These are phyloP conservation scores for Filobasidium floriforme DNA, from an alignment of 768 basidiomycete species.

Conservation along the genomic window DNA sequence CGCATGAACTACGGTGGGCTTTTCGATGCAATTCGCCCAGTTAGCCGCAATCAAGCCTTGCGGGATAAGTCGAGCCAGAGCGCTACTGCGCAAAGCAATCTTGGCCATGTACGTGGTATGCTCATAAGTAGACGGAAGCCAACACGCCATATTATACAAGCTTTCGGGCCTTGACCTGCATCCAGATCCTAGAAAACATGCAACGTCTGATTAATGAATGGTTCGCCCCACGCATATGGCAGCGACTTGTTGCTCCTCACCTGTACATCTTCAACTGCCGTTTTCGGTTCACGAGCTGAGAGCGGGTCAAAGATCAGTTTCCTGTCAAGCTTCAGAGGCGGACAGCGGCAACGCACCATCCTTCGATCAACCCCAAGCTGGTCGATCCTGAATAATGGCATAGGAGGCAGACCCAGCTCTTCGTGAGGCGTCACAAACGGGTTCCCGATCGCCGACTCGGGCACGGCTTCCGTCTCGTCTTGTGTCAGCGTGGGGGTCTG, in stretches of 20 bases:
- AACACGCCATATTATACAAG: slow-evolving; percentile 10
- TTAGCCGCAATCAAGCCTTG: too few relatives aligned
- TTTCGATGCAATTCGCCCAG: too few relatives aligned
- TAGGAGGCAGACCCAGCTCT: slow-evolving; percentile 43
- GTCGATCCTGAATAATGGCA: slow-evolving; percentile 67
- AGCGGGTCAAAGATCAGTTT: background rate
- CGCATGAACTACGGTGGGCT: too few relatives aligned
- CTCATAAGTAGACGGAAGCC: too few relatives aligned
- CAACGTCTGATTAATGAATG: too few relatives aligned
- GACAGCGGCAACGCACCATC: slow-evolving; percentile 46
- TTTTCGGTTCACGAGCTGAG: slow-evolving; percentile 76
- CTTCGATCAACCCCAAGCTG: slow-evolving; percentile 85
- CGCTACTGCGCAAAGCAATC: too few relatives aligned
- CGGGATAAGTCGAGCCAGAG: too few relatives aligned
- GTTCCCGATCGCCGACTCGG: background rate
- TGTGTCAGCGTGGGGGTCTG: slow-evolving; percentile 17
- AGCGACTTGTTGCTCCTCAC: slow-evolving; percentile 6
- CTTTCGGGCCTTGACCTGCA: slow-evolving; percentile 45
- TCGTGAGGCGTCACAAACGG: slow-evolving; percentile 12
- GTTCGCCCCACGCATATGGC: too few relatives aligned
- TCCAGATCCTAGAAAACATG: slow-evolving; percentile 31
- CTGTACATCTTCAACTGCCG: slow-evolving; percentile 94
- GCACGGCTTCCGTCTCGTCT: slow-evolving; percentile 1
- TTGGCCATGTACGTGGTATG: too few relatives aligned
- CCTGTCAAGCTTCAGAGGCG: background rate